A percentile compares a stretch with the other conserved stretches of the same genome.
These are phyloP conservation scores for Tylopilus balloui DNA, from an alignment of 768 basidiomycete species.

Conservation along the genomic window DNA sequence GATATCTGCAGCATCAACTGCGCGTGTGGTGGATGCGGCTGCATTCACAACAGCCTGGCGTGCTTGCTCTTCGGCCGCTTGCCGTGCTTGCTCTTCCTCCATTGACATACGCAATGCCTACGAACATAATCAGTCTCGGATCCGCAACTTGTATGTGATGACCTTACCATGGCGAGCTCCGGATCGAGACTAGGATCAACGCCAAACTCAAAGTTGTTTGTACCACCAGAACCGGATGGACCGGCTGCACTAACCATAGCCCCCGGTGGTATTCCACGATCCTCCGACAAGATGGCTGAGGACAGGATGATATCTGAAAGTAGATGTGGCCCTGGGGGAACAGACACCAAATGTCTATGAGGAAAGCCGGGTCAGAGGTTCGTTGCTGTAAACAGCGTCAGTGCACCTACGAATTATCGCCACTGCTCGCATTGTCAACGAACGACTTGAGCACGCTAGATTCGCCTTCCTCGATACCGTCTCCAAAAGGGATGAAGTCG, in stretches of 20 bases:
- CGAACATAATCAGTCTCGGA: neutral
- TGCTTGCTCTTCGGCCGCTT: constrained; percentile 43
- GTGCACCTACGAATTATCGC: constrained; percentile 78
- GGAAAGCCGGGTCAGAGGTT: neutral
- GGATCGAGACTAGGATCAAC: constrained; percentile 96
- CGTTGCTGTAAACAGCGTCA: neutral
- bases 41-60: constrained; percentile 27
- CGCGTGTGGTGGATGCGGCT: constrained; percentile 19
- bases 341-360: constrained; percentile 71
- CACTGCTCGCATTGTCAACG: constrained; percentile 73
- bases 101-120: constrained; percentile 97
- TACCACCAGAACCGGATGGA: constrained; percentile 43
- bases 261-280: constrained; percentile 66
- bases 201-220: constrained; percentile 74
- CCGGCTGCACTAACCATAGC: constrained; percentile 52
- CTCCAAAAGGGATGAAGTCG: constrained; percentile 88
- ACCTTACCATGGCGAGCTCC: constrained; percentile 87
- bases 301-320: constrained; percentile 79
- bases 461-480: constrained; percentile 71
- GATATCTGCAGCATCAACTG: constrained; percentile 37
- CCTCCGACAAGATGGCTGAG: constrained; percentile 78
- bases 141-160: neutral
- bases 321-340: constrained; percentile 73
- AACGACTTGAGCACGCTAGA: constrained; percentile 73
- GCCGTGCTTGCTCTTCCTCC: constrained; percentile 87